These are phyloP conservation scores for Rosa lucieae DNA, from an alignment of 306 rosid genomes.

Conservation along the genomic window DNA sequence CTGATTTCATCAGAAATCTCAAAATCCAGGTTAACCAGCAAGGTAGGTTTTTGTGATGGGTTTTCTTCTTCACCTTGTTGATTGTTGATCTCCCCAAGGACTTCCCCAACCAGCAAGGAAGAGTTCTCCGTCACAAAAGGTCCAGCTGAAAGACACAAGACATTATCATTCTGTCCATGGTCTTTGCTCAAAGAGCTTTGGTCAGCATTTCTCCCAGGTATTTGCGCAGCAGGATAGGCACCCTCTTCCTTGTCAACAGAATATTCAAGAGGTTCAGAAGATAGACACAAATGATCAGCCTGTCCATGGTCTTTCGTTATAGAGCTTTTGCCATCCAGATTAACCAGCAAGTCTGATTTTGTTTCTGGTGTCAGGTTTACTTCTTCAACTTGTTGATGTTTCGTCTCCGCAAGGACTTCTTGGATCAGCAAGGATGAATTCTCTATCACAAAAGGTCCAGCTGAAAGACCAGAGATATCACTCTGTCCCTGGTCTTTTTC, in stretches of 20 bases:
- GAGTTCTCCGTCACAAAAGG: background rate
- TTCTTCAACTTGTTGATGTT: conserved; percentile 16
- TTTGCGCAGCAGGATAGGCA: conserved; percentile 11
- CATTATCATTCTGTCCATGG: conserved; percentile 32
- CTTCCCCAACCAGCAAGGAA: conserved; percentile 16
- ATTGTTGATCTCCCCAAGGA: conserved; percentile 23
- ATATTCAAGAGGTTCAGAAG: background rate
- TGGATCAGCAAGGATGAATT: conserved; percentile 10
- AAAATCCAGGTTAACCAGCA: conserved; percentile 20
- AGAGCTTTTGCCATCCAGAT: conserved; percentile 12
- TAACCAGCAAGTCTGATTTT: background rate
- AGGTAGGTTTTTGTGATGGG: conserved; percentile 20
- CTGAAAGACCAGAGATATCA: conserved; percentile 14
- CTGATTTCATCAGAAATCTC: conserved; percentile 25
- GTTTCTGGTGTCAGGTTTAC: background rate
- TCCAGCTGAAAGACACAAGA: background rate
- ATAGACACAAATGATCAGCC: conserved; percentile 22
- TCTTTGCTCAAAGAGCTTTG: conserved; percentile 14
- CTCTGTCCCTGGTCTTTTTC: conserved; percentile 20
- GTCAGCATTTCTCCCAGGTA: conserved; percentile 23
- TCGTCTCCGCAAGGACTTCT: conserved; percentile 20
- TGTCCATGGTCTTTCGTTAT: conserved; percentile 14
- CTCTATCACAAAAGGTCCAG: background rate
- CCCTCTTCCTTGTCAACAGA: background rate
- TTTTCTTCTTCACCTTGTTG: conserved; percentile 20